A percentile compares a stretch with the other conserved stretches of the same genome.
Conservation (phyloP, 306 rosid species). For the Sophora flavescens region DNA sequence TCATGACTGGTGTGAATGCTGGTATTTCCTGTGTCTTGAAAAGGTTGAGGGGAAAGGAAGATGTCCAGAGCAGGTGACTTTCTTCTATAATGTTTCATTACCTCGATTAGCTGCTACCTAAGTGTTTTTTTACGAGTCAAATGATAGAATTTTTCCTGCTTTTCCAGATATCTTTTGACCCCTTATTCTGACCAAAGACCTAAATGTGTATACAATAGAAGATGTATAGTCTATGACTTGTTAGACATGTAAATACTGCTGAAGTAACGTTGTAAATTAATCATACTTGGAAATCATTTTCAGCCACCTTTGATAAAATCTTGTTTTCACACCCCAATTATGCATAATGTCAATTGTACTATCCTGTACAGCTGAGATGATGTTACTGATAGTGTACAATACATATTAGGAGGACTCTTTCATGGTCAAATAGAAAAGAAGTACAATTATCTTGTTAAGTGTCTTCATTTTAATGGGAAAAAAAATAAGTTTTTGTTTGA, state of each 20-base stretch:
- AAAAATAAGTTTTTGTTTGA: too few species aligned
- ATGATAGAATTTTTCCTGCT: background rate
- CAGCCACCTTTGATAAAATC: constrained; percentile 4
- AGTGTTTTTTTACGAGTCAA: background rate
- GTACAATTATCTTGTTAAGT: too few species aligned
- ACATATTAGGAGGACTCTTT: background rate
- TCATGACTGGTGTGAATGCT: constrained; percentile 97
- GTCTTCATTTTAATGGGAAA: too few species aligned
- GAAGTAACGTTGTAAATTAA: background rate
- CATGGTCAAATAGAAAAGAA: too few species aligned
- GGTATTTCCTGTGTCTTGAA: constrained; percentile 92
- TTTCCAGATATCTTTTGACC: background rate
- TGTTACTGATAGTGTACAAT: background rate
- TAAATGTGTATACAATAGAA: background rate
- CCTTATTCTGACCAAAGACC: background rate
- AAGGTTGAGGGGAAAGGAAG: constrained; percentile 96
- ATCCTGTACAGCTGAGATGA: background rate
- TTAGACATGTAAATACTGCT: constrained; percentile 4
- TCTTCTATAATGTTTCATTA: background rate
- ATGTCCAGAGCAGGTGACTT: constrained; percentile 85
- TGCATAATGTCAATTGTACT: background rate
- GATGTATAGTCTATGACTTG: background rate
- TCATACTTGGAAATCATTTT: background rate
- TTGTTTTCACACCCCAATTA: background rate
- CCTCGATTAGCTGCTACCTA: background rate